Percentiles rank a stretch among this genome's conserved stretches.
phyloP scores from a whole-genome alignment of 2,329 filamentous ascomycete genomes.

The Fusarium sp. region DNA sequence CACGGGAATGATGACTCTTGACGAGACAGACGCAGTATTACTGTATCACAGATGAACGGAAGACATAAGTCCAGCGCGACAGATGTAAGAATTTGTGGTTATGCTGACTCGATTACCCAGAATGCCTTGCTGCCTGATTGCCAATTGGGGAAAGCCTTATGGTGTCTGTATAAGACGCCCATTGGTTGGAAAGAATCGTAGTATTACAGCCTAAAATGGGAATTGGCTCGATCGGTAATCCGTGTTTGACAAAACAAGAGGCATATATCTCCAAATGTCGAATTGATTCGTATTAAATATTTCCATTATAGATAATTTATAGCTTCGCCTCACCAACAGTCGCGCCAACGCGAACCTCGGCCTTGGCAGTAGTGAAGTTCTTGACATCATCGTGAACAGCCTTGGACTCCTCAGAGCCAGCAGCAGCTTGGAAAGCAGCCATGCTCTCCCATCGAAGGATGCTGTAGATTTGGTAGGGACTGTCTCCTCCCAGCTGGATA shows the following conservation, averaged over 20 bases:
- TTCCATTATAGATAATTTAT: rapidly evolving
- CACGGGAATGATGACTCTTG: too few relatives aligned
- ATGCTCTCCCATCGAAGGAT: constrained; percentile 17
- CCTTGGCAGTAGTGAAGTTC: constrained; percentile 12
- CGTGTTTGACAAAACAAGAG: too few relatives aligned
- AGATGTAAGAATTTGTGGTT: too few relatives aligned
- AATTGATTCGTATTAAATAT: too few relatives aligned
- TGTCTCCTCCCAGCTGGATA: constrained; percentile 10
- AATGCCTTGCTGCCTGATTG: background rate
- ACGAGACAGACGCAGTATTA: too few relatives aligned
- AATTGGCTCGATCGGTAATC: too few relatives aligned
- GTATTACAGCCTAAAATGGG: too few relatives aligned
- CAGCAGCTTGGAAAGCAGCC: constrained; percentile 23
- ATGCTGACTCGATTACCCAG: background rate
- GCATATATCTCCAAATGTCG: too few relatives aligned
- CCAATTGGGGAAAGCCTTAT: background rate
- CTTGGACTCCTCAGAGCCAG: constrained; percentile 1
- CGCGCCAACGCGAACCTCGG: background rate
- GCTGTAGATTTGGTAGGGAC: constrained; percentile 10
- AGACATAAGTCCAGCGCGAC: too few relatives aligned
- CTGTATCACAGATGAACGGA: too few relatives aligned
- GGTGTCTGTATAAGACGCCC: rapidly evolving
- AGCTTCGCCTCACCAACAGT: background rate
- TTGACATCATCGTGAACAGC: constrained; percentile 5
- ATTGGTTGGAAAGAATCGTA: background rate